Evolutionary conservation across 495 filamentous ascomycete species (phyloP).

Genomic region (Talaromyces liani): DNA sequence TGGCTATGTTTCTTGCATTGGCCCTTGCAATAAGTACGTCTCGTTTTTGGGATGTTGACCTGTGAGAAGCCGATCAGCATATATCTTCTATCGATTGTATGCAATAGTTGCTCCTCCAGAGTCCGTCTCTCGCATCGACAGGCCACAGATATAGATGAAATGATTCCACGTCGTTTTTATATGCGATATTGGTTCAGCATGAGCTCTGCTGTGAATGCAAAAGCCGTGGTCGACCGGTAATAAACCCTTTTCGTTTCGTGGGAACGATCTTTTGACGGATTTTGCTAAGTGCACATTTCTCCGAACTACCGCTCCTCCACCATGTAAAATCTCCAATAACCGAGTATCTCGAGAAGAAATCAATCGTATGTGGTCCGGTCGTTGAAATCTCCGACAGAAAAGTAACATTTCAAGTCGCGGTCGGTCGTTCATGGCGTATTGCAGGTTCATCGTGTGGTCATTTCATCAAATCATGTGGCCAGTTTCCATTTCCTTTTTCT

Average conservation of each 20-base stretch:
- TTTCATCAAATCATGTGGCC: neutral
- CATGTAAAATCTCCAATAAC: neutral
- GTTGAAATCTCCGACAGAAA: neutral
- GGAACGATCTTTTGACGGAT: neutral
- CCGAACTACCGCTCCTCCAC: neutral
- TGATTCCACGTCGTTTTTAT: neutral
- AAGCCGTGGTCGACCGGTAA: neutral
- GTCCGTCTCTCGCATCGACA: neutral
- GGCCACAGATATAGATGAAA: neutral
- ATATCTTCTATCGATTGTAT: neutral
- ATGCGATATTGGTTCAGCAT: neutral
- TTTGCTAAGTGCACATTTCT: neutral
- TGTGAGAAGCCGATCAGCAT: constrained; percentile 22
- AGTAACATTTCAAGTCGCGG: neutral
- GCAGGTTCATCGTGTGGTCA: neutral
- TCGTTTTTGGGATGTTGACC: constrained; percentile 88
- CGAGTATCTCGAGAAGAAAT: neutral
- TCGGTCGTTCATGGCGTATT: neutral
- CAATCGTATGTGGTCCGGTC: neutral
- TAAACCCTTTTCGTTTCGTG: neutral
- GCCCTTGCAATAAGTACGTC: constrained; percentile 91
- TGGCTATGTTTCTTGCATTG: constrained; percentile 90
- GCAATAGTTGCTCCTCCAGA: neutral
- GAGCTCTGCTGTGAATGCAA: neutral
- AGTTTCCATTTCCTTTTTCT: constrained; percentile 13